These are phyloP conservation scores for Gnaphalium uliginosum DNA, from an alignment of 129 eudicot species.

Conservation along the genomic window DNA sequence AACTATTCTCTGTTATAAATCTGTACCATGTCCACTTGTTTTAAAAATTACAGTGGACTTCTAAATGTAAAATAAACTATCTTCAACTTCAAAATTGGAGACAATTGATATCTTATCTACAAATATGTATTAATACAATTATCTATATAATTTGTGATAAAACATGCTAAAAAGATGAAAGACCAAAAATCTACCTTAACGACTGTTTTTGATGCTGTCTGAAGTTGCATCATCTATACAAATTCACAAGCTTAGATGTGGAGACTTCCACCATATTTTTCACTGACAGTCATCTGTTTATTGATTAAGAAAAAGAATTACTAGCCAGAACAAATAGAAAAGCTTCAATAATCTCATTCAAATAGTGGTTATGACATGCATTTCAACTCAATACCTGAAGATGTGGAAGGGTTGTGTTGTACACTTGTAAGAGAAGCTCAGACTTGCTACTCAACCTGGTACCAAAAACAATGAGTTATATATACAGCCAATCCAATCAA, in stretches of 20 bases:
- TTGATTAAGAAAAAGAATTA: neutral
- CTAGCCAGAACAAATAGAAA: conserved; percentile 7
- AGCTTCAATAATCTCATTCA: neutral
- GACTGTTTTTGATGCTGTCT: conserved; percentile 15
- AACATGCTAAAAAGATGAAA: neutral
- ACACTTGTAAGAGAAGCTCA: conserved; percentile 50
- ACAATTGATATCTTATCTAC: neutral
- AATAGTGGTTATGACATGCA: neutral
- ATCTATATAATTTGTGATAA: neutral
- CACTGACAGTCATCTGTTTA: conserved; percentile 55
- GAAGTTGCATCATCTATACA: conserved; percentile 7
- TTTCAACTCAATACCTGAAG: conserved; percentile 58
- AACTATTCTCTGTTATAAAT: neutral
- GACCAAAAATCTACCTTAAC: neutral
- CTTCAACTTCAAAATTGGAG: neutral
- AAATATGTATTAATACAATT: no score
- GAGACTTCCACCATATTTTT: conserved; percentile 73
- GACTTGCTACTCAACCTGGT: conserved; percentile 70
- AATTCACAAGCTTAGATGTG: conserved; percentile 18
- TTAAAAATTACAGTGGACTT: neutral
- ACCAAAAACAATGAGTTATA: conserved; percentile 11
- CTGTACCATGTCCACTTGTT: neutral
- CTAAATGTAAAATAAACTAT: neutral
- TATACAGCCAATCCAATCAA: neutral
- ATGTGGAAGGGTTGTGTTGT: conserved; percentile 50